Conservation (phyloP, 2,329 filamentous ascomycete genomes). For the Alternaria dauci region DNA sequence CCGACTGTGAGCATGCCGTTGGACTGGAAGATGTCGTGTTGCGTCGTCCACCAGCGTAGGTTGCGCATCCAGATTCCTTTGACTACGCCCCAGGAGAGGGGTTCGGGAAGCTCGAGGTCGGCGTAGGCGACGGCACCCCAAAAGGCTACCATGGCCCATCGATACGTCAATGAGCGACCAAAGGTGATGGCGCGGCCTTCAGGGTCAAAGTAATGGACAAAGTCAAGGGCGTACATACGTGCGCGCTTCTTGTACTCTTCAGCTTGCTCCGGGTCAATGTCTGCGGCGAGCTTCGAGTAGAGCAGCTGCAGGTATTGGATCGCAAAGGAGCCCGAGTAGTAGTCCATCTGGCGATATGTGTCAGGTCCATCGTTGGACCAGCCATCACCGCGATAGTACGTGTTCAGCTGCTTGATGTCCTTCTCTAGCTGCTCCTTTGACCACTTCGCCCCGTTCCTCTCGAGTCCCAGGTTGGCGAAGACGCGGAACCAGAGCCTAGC, state of each 20-base stretch:
- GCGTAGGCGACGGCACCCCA: conserved; percentile 82
- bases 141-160: conserved; percentile 87
- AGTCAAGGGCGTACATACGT: conserved; percentile 71
- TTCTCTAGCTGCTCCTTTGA: conserved; percentile 74
- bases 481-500: conserved; percentile 83
- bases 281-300: conserved; percentile 74
- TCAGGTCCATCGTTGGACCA: conserved; percentile 86
- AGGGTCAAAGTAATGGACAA: conserved; percentile 78
- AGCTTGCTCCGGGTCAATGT: conserved; percentile 70
- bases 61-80: conserved; percentile 79
- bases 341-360: conserved; percentile 84
- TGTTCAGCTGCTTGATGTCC: conserved; percentile 80
- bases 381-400: conserved; percentile 81
- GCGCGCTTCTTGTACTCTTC: conserved; percentile 75
- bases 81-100: conserved; percentile 79
- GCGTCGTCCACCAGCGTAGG: conserved; percentile 80
- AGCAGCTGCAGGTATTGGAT: conserved; percentile 82
- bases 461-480: conserved; percentile 80
- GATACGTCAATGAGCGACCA: conserved; percentile 78
- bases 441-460: conserved; percentile 76
- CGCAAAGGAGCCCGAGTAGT: conserved; percentile 83
- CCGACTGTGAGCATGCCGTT: conserved; percentile 79
- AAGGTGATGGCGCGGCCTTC: conserved; percentile 78
- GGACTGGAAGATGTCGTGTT: conserved; percentile 76
- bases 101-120: conserved; percentile 74